Base-by-base conservation (phyloP, 148 eudicot species). In the Rhododendron ferrugineum region DNA sequence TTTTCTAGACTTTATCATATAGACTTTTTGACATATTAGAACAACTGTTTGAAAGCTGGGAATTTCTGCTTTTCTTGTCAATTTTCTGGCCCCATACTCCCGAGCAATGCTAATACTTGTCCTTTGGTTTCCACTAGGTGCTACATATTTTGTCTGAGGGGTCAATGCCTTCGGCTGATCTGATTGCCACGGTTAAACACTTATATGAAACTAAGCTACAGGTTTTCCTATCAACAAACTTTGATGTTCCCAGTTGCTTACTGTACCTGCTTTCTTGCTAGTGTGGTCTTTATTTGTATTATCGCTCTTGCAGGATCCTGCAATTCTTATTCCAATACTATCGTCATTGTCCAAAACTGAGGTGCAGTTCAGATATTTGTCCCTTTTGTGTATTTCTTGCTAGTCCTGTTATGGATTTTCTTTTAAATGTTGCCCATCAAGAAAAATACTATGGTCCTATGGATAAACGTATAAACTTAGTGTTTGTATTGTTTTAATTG, bases 201-300 rank as follows among this genome's bases (percentile, higher is more conserved):
- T 87, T 97, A 85, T 95, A 97, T 82, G 98, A 97, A 87, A 97
- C 97, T 58, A 97, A 91, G 87, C 86, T 95, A 83, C 94, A 95
- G 98, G 98, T 95, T 88, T 78, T 64, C 84, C 84, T 3, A 46
- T 82, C 66, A 75, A 49, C 86, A 30, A 36, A 77, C 20, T 83
- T 81, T 40, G 72, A 36, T 79, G 36, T 75, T 86, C 49, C 78
- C 34, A 84, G 18, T 44, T 68, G 1, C 1, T 20, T 20, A 42
- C 1, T 78, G 23, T 56, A 34, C 30, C 50, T 9, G 16, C 40
- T 76, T 64, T 47, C 34, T 66, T 86, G 26, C 60, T 84, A 47
- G 22, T 72, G 37, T 85, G 87, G 46, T 4, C 40, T 68, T 84
- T 82, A 82, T 80, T 11, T 82, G 79, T 40, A 44, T 5, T 49